phyloP scores from a whole-genome alignment of 208 protist genomes.

The Leptomonas pyrrhocoris region DNA sequence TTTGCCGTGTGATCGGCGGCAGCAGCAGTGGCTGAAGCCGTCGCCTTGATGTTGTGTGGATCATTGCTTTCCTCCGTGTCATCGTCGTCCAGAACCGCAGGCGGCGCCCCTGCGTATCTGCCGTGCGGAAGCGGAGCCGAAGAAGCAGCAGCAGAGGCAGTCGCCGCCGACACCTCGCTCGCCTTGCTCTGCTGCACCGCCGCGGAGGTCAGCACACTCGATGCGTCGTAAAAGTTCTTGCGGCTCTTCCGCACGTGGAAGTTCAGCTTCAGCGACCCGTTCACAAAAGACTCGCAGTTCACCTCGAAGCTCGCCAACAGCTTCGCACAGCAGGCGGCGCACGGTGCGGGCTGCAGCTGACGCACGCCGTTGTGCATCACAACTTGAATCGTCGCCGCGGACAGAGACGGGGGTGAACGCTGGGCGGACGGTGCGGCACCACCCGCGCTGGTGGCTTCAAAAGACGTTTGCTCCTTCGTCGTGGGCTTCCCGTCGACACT shows the following conservation, averaged over 20 bases:
- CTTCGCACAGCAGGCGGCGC: slow-evolving; percentile 38
- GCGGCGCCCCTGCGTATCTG: slow-evolving; percentile 3
- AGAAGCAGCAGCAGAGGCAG: neutral
- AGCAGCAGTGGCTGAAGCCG: neutral
- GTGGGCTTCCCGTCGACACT: slow-evolving; percentile 13
- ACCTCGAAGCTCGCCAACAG: slow-evolving; percentile 49
- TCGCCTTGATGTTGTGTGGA: neutral
- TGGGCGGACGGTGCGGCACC: neutral
- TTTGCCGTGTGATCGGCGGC: neutral
- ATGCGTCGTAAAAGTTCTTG: slow-evolving; percentile 75
- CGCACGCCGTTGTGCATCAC: slow-evolving; percentile 53
- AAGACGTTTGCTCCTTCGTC: neutral
- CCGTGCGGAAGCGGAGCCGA: neutral
- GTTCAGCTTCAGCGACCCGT: slow-evolving; percentile 60
- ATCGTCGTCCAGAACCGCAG: slow-evolving; percentile 1
- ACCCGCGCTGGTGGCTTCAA: neutral
- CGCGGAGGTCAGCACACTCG: slow-evolving; percentile 42
- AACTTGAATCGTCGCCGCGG: slow-evolving; percentile 37
- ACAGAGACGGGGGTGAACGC: slow-evolving; percentile 9
- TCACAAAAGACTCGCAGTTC: slow-evolving; percentile 50
- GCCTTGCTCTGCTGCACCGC: slow-evolving; percentile 24
- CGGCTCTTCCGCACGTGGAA: slow-evolving; percentile 80
- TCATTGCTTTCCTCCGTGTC: neutral
- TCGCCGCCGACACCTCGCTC: neutral
- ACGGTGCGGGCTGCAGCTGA: slow-evolving; percentile 46